Evolutionary conservation across 768 basidiomycete species (phyloP).

Genomic region (Mrakia blollopis): DNA sequence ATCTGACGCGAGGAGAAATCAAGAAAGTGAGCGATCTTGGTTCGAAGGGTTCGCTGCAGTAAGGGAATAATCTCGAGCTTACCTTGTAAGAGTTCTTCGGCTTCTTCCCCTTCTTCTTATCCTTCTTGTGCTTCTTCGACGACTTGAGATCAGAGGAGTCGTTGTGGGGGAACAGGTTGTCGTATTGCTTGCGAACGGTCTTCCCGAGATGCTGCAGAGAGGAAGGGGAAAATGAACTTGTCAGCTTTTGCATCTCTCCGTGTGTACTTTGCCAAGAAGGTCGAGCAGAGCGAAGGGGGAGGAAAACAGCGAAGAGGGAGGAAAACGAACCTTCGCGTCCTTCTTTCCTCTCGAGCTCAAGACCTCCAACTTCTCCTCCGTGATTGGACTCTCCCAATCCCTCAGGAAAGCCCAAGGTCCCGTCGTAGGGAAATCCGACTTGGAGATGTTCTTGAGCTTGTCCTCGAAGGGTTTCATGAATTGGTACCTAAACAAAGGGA

Average conservation of each 20-base stretch:
- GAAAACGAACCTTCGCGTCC: conserved; percentile 42
- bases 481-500: neutral
- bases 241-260: too few relatives aligned
- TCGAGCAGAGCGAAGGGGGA: too few relatives aligned
- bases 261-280: too few relatives aligned
- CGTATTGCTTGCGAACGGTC: conserved; percentile 33
- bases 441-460: conserved; percentile 38
- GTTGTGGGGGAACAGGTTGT: conserved; percentile 34
- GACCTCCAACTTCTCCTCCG: conserved; percentile 44
- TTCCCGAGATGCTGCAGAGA: conserved; percentile 27
- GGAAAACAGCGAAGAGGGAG: too few relatives aligned
- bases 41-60: too few relatives aligned
- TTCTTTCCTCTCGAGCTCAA: conserved; percentile 42
- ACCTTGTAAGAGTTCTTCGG: conserved; percentile 20
- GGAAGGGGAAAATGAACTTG: too few relatives aligned
- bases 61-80: neutral
- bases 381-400: conserved; percentile 42
- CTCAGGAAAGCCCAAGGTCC: conserved; percentile 42
- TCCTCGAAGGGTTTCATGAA: conserved; percentile 45
- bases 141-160: conserved; percentile 33
- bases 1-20: conserved; percentile 31
- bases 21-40: neutral
- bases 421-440: conserved; percentile 23
- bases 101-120: conserved; percentile 17
- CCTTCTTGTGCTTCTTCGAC: conserved; percentile 17